Evolutionary conservation across 2,329 filamentous ascomycete genomes (phyloP).

Genomic region (Exophiala oligosperma): DNA sequence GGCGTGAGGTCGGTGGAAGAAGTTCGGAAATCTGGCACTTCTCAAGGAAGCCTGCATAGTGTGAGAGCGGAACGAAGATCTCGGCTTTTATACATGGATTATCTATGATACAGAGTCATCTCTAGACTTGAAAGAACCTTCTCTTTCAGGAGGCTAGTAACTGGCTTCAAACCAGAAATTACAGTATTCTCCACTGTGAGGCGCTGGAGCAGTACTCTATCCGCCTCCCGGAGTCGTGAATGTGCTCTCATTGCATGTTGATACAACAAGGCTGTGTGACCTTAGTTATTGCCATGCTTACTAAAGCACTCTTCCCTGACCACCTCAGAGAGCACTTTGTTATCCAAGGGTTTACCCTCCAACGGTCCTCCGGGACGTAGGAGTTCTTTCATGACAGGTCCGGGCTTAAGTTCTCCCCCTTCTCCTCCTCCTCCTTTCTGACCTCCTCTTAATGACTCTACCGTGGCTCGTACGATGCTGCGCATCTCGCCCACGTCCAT

Average conservation of each 20-base stretch:
- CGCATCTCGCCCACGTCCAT: constrained; percentile 43
- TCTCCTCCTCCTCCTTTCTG: neutral
- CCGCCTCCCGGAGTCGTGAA: too few species aligned
- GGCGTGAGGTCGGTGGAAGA: too few species aligned
- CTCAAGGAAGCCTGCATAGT: too few species aligned
- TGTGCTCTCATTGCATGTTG: too few species aligned
- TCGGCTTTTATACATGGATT: neutral
- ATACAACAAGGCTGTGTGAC: too few species aligned
- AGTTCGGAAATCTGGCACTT: too few species aligned
- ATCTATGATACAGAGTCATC: neutral
- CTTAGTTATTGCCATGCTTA: constrained; percentile 5
- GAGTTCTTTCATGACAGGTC: constrained; percentile 44
- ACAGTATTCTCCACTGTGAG: too few species aligned
- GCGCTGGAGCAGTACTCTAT: too few species aligned
- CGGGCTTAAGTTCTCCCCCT: constrained; percentile 36
- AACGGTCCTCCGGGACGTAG: constrained; percentile 43
- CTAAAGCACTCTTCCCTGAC: constrained; percentile 35
- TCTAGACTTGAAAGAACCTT: neutral
- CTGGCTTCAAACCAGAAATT: too few species aligned
- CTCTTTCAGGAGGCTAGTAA: too few species aligned
- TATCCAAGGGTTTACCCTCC: constrained; percentile 46
- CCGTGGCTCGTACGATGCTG: constrained; percentile 36
- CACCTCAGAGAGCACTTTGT: constrained; percentile 41
- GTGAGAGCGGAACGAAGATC: neutral
- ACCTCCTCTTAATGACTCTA: constrained; percentile 35